Evolutionary conservation across 2,329 filamentous ascomycete species (phyloP).

Genomic region (Aspergillus felis): DNA sequence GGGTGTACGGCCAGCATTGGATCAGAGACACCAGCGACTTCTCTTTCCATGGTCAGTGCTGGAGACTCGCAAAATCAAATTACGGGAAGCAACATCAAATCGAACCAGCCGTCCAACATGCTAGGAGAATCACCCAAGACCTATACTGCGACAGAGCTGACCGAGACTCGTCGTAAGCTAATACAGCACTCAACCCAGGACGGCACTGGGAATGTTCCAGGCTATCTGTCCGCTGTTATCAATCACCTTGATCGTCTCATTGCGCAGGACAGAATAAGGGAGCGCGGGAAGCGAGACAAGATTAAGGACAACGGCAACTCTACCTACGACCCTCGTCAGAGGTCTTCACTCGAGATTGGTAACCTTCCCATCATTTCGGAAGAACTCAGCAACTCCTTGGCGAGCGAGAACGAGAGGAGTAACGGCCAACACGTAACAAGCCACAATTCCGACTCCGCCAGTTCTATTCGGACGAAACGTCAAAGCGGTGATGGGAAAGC

Average conservation of each 20-base stretch:
- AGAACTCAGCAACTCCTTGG: constrained; percentile 31
- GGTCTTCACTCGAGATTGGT: constrained; percentile 10
- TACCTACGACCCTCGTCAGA: constrained; percentile 16
- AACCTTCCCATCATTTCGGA: constrained; percentile 51
- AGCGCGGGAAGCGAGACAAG: neutral
- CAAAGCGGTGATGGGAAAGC: constrained; percentile 27
- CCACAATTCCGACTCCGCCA: constrained; percentile 4
- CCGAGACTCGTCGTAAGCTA: constrained; percentile 56
- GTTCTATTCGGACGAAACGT: constrained; percentile 5
- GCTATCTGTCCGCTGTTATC: constrained; percentile 58
- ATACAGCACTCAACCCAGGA: constrained; percentile 48
- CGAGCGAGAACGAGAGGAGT: constrained; percentile 7
- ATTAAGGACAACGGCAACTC: constrained; percentile 5
- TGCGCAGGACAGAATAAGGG: constrained; percentile 32
- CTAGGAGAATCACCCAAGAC: constrained; percentile 45
- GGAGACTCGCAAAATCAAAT: constrained; percentile 20
- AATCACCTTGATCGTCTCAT: constrained; percentile 57
- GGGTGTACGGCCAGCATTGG: constrained; percentile 42
- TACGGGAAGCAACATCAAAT: constrained; percentile 20
- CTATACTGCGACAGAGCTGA: constrained; percentile 52
- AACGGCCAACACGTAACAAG: constrained; percentile 8
- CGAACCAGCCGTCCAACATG: constrained; percentile 41
- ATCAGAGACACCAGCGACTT: constrained; percentile 51
- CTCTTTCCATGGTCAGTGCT: constrained; percentile 35
- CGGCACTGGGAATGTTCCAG: constrained; percentile 42